Evolutionary conservation across 1,284 basidiomycete genomes (phyloP).

Genomic region (Apiotrichum domesticum): DNA sequence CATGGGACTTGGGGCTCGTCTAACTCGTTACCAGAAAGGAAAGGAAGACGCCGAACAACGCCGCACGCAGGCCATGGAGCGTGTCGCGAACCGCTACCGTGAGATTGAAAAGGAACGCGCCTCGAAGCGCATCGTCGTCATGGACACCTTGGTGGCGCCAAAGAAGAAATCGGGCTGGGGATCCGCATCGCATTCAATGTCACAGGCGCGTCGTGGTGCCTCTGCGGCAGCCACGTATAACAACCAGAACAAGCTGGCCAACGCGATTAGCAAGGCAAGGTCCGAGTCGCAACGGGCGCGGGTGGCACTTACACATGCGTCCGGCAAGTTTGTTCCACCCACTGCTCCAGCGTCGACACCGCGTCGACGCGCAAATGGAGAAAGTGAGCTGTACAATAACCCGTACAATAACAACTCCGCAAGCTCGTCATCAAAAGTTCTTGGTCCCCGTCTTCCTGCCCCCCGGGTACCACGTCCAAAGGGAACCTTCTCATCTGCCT

Average conservation of each 20-base stretch:
- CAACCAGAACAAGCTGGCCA: constrained; percentile 2
- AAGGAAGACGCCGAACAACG: constrained; percentile 30
- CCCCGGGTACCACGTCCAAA: constrained; percentile 2
- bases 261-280: constrained; percentile 31
- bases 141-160: constrained; percentile 24
- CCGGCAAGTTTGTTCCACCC: constrained; percentile 30
- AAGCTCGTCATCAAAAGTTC: not conserved
- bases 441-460: not conserved
- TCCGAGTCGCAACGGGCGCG: constrained; percentile 32
- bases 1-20: not conserved
- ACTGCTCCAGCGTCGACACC: constrained; percentile 3
- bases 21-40: constrained; percentile 27
- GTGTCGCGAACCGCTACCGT: constrained; percentile 32
- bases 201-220: not conserved
- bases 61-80: constrained; percentile 24
- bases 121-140: constrained; percentile 31
- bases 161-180: constrained; percentile 1
- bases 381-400: constrained; percentile 18
- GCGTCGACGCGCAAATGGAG: not conserved
- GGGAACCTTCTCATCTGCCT: constrained; percentile 6
- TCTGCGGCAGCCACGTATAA: not conserved
- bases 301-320: constrained; percentile 37
- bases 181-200: not conserved
- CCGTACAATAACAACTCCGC: constrained; percentile 10
- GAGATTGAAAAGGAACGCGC: constrained; percentile 33